Evolutionary conservation across 139 green algal species (phyloP), one percentile per base, ranked within the genome.

Genomic region (Zygnema cylindricum): DNA sequence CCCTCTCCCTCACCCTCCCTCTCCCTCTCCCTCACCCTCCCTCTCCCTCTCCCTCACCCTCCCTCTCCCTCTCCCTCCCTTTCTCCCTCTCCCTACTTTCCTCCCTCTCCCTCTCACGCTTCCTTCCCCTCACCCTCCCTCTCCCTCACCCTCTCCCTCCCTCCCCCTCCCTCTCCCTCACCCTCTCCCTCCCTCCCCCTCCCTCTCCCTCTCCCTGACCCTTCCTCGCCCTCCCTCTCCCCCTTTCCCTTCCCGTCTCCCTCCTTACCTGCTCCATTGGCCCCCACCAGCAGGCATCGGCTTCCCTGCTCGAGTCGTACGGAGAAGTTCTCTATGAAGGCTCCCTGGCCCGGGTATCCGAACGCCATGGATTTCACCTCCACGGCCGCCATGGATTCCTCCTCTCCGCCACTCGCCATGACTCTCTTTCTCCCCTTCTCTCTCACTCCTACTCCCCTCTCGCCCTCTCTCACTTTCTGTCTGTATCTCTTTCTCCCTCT

Each of bases 241-340:
- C 75, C 25, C 69, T n/a, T 1, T 35, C 23, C 40, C 39, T 36
- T 69, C 41, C 3, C 7, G 23, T 69, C 79, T 76, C 16, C 16
- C 73, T 81, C 16, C 77, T 85, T 77, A 91, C 94, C 97, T 81
- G 97, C 95, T 35, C 97, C 97, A 88, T 99, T 99, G 1, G 97
- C 97, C 0, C 97, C 97, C 1, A 97, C 93, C 25, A 99, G 88
- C 57, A 99, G 90, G 86, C 95, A 98, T 2, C 97, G 89, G 49
- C 84, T 95, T 7, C 96, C 97, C 1, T 81, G 75, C 0, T 95
- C 95, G 1, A 99, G 85, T 1, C 93, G 81, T 1, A 98, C 77
- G 21, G 42, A 86, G 38, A 94, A 92, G 35, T 92, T 89, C 7
- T 90, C 86, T 36, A 98, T 85, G 39, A 94, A 92, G 35, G 73